Conservation (phyloP, 495 filamentous ascomycete genomes). For the Neurospora sp. region DNA sequence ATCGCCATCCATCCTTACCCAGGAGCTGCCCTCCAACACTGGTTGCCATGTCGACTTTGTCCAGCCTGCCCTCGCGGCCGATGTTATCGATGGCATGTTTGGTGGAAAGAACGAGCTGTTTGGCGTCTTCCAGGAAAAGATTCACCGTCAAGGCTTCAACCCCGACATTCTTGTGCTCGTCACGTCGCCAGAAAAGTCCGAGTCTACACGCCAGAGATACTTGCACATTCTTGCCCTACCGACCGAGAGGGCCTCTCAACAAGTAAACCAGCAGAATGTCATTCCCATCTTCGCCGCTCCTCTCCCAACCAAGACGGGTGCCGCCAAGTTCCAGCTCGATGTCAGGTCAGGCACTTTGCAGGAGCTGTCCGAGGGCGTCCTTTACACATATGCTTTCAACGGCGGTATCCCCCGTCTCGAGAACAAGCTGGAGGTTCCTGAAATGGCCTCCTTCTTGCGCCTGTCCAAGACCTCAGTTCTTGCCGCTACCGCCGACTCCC, state of each 20-base stretch:
- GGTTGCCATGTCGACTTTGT: conserved; percentile 31
- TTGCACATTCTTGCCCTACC: conserved; percentile 37
- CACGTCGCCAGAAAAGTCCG: conserved; percentile 14
- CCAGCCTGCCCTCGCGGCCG: conserved; percentile 23
- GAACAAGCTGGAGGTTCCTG: conserved; percentile 25
- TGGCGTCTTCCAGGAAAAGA: conserved; percentile 27
- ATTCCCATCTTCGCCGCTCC: conserved; percentile 19
- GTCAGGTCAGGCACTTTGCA: conserved; percentile 45
- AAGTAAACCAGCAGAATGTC: conserved; percentile 11
- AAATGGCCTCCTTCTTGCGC: conserved; percentile 40
- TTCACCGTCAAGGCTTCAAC: conserved; percentile 29
- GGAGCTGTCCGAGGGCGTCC: conserved; percentile 30
- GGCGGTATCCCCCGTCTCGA: conserved; percentile 36
- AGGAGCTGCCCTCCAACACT: conserved; percentile 23
- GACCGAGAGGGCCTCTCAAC: conserved; percentile 17
- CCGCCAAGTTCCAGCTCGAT: conserved; percentile 40
- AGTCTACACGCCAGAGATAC: conserved; percentile 16
- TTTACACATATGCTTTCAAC: conserved; percentile 43
- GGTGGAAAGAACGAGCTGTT: conserved; percentile 29
- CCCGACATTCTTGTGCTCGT: conserved; percentile 40
- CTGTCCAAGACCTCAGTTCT: conserved; percentile 42
- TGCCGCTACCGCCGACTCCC: conserved; percentile 28
- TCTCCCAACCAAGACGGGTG: conserved; percentile 10
- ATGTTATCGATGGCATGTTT: conserved; percentile 35
- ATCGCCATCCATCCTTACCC: conserved; percentile 21